Evolutionary conservation across 2,329 filamentous ascomycete species (phyloP).

Genomic region (Seiridium unicorne): DNA sequence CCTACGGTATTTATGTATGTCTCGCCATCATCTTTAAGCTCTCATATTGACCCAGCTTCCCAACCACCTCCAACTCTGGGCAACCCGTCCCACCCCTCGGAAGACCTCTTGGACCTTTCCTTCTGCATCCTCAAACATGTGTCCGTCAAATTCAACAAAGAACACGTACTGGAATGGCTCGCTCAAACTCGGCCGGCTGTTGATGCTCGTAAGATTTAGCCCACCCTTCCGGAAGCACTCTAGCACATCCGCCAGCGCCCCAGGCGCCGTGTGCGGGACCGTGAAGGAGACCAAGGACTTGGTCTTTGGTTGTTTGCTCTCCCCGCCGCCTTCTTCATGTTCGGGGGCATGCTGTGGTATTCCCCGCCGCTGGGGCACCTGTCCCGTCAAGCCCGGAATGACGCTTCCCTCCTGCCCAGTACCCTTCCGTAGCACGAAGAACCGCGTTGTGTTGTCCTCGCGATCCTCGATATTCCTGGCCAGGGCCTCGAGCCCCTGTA

Average conservation of each 20-base stretch:
- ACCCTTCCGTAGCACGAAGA: slow-evolving; percentile 59
- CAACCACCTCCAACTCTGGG: slow-evolving; percentile 65
- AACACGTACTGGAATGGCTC: slow-evolving; percentile 89
- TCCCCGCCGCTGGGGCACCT: neutral
- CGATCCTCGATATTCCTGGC: slow-evolving; percentile 70
- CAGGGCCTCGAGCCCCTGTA: slow-evolving; percentile 68
- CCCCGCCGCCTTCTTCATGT: neutral
- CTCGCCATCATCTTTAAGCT: neutral
- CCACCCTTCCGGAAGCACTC: slow-evolving; percentile 71
- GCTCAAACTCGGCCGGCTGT: slow-evolving; percentile 74
- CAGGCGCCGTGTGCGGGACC: slow-evolving; percentile 72
- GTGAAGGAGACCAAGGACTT: slow-evolving; percentile 85
- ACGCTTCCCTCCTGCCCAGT: neutral
- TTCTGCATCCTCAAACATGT: slow-evolving; percentile 49
- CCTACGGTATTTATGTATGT: no score
- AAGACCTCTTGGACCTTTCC: slow-evolving; percentile 61
- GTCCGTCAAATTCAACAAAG: slow-evolving; percentile 84
- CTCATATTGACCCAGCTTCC: slow-evolving; percentile 60
- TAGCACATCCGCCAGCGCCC: slow-evolving; percentile 79
- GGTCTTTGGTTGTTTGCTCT: slow-evolving; percentile 21
- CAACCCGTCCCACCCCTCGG: slow-evolving; percentile 53
- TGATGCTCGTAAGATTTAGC: slow-evolving; percentile 88
- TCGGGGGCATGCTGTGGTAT: neutral
- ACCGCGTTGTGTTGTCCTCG: slow-evolving; percentile 75
- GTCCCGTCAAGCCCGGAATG: neutral